phyloP scores from a whole-genome alignment of 1,139 yeast genomes.

The Candida glucosophila region DNA sequence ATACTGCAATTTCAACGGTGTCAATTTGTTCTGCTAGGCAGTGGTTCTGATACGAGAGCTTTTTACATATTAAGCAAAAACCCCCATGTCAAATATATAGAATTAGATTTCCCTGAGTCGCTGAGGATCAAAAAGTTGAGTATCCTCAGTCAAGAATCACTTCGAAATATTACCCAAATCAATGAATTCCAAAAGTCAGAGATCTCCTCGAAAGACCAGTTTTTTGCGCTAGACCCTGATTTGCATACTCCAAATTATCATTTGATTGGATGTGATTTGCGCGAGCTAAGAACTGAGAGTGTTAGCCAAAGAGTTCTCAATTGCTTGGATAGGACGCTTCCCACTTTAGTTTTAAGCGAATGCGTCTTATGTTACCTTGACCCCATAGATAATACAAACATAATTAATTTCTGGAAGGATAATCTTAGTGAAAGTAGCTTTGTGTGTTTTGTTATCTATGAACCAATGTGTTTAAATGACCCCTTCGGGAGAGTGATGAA shows the following conservation, averaged over 20 bases:
- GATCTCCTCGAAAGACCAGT: constrained; percentile 15
- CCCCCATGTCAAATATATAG: constrained; percentile 43
- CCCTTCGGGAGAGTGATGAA: constrained; percentile 80
- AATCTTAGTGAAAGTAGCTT: constrained; percentile 8
- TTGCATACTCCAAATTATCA: constrained; percentile 43
- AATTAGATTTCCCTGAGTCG: constrained; percentile 67
- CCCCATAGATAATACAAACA: constrained; percentile 43
- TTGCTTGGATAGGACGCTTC: constrained; percentile 28
- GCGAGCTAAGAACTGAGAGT: constrained; percentile 15
- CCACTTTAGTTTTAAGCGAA: constrained; percentile 76
- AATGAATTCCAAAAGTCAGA: constrained; percentile 6
- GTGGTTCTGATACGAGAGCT: constrained; percentile 91
- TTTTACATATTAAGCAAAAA: constrained; percentile 35
- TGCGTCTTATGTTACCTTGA: constrained; percentile 82
- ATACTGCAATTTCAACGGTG: too few relatives aligned
- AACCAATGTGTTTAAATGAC: constrained; percentile 72
- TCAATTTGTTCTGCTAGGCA: constrained; percentile 79
- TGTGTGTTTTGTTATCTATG: constrained; percentile 57
- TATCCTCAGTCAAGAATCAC: constrained; percentile 23
- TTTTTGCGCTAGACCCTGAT: constrained; percentile 15
- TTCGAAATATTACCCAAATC: constrained; percentile 13
- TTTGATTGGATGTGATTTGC: constrained; percentile 48
- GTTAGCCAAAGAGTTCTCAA: constrained; percentile 1
- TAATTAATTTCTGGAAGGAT: constrained; percentile 35
- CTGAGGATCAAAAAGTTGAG: constrained; percentile 52